Evolutionary conservation across 169 alveolate genomes (phyloP), one percentile per base, ranked within the genome.

Genomic region (Plasmodium coatneyi): DNA sequence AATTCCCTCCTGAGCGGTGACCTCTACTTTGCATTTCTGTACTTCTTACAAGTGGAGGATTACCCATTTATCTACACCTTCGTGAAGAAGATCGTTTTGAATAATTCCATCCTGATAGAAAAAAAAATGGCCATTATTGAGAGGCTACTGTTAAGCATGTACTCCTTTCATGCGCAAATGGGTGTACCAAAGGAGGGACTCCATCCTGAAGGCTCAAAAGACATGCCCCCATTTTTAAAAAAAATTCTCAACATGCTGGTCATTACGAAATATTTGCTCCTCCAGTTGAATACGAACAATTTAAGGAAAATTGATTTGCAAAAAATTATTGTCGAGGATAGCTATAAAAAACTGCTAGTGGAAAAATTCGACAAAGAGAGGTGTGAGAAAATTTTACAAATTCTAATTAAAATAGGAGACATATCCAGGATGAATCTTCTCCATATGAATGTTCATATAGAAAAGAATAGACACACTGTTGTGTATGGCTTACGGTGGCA

Each of bases 371-470:
- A 79, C n/a, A 89, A 89, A 89, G 70, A 78, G 22, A 39, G 22
- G 30, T 41, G 94, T 41, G 90, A 89, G 9, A 39, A 89, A 36
- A 79, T 89, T 78, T 49, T 89, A 66, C 76, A 79, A 25, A 10
- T 60, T 14, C n/a, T 89, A 34, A 56, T 89, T 36, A 89, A 89
- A 89, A 66, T 79, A 41, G 76, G 49, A n/a, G 94, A 89, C 28
- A 78, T 89, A 2, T 41, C 82, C 6, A 78, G 71, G 49, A 14
- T 79, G 4, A 0, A 66, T 19, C 81, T 89, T 28, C 60, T 30
- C 14, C 28, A 89, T n/a, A 32, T 78, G 30, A 79, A 56, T 12
- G 28, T 60, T 9, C 19, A 56, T 28, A 6, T 79, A 0, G 6
- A 56, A 25, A 39, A 22, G 79, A 56, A 89, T 5, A 28, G 71